Evolutionary conservation across 371 early-diverging fungal genomes (phyloP), one percentile per base, ranked within the genome.

Genomic region (Zancudomyces culisetae): DNA sequence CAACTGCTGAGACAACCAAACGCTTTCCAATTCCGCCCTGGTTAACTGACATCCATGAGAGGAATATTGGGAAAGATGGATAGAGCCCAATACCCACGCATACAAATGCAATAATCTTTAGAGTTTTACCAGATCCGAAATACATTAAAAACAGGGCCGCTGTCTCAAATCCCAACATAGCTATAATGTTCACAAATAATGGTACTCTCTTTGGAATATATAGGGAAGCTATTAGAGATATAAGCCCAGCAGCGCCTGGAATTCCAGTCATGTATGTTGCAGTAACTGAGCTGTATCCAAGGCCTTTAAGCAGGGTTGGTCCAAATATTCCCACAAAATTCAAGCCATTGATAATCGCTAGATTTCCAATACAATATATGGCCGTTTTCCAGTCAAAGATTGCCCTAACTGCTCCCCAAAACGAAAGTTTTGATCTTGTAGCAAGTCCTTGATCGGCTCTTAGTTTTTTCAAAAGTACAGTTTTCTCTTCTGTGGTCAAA

Each of bases 351-450:
- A 19, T 26, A 6, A 43, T 19, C n/a, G 26, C 51, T 13, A 18
- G 48, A 26, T 20, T 26, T 28, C 48, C 29, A n/a, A 51, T 20
- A 2, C 19, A 30, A 12, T 27, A 53, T 3, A 53, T 12, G 51
- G 51, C 48, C 3, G 24, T 28, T 24, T 53, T 53, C 53, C 53
- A 53, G 23, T 53, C 53, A 41, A 49, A 28, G 13, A 46, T 6
- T 26, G 4, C 22, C 6, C 10, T 28, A 10, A 46, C 21, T n/a
- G 19, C 21, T n/a, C 21, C 10, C n/a, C 21, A 28, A 10, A n/a
- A 6, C n/a, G 49, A 41, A n/a, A 21, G 10, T 26, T 49, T 21
- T 22, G 49, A 49, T 19, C 21, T 29, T 22, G n/a, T 10, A n/a
- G 49, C 49, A 12, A 41, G 6, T n/a, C 49, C 46, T 26, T 49